Base-by-base conservation (phyloP, 495 filamentous ascomycete species). In the Penicillium cinerascens region DNA sequence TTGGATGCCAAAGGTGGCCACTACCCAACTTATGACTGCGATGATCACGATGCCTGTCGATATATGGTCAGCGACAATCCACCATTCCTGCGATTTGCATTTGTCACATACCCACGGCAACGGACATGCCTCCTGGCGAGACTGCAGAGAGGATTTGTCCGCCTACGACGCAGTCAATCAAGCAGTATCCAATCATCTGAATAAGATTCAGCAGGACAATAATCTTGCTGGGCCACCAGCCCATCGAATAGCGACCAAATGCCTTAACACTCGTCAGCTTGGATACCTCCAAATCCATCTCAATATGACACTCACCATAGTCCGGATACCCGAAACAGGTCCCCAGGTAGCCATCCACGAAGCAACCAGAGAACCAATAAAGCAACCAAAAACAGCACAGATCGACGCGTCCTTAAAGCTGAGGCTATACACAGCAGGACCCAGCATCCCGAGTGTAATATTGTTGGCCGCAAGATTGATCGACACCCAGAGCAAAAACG, bases 391-490 rank as follows among this genome's bases (percentile, higher is more conserved):
- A 2, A 86, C 76, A 46, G 83, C 82, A 65, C 82, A 86, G 3
- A 90, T 61, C 4, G 81, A 74, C 25, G 83, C 77, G 64, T 91
- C 88, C 23, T 65, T 59, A 59, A 91, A 90, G 29, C 82, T 82
- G 7, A 92, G 75, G 1, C 73, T 73, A 65, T 82, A 91, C n/a
- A 88, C 76, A 1, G 79, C 73, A 15, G 86, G 85, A 0, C 84
- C 87, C 13, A 92, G 75, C 75, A 89, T 83, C 2, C 85, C 88
- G 7, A 88, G 74, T 0, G 86, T 86, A 49, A 89, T 81, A 65
- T 91, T 91, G 67, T 88, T 88, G 42, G 85, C 82, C 0, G 86
- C 84, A 27, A 89, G 74, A 61, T 92, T 92, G 70, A 89, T 79
- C 1, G 84, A 85, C 51, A 89, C 74, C 88, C 88, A 92, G 15